Conservation (phyloP, 2,329 filamentous ascomycete genomes). For the Fusarium sp. region DNA sequence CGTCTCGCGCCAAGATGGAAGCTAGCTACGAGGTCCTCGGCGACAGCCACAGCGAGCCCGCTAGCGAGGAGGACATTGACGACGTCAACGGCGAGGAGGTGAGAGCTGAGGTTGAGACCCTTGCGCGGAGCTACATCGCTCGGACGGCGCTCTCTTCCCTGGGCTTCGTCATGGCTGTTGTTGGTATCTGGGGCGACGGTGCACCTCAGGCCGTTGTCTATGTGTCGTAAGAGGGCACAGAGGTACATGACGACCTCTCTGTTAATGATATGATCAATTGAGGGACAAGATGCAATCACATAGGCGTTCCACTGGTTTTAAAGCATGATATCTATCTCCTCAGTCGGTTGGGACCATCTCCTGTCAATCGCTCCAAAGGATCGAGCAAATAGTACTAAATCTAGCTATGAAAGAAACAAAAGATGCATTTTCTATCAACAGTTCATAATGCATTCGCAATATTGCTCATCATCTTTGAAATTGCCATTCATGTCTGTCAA, state of each 20-base stretch:
- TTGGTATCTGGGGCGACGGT: constrained; percentile 76
- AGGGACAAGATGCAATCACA: constrained; percentile 31
- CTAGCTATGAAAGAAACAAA: background rate
- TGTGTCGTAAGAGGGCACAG: constrained; percentile 43
- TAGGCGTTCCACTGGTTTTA: constrained; percentile 31
- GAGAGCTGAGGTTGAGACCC: constrained; percentile 65
- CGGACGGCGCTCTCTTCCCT: constrained; percentile 66
- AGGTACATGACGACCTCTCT: constrained; percentile 9
- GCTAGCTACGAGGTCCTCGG: constrained; percentile 78
- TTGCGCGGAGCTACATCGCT: constrained; percentile 65
- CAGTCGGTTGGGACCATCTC: constrained; percentile 29
- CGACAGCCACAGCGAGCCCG: constrained; percentile 62
- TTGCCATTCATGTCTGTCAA: background rate
- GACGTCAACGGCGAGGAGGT: constrained; percentile 73
- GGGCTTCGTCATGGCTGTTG: constrained; percentile 70
- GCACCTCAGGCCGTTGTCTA: constrained; percentile 51
- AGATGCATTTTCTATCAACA: background rate
- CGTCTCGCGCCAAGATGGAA: constrained; percentile 66
- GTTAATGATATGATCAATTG: constrained; percentile 19
- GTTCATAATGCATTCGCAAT: background rate
- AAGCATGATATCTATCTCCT: constrained; percentile 9
- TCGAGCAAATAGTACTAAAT: background rate
- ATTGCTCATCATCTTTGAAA: background rate
- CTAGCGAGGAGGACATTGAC: constrained; percentile 64
- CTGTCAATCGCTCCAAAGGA: constrained; percentile 27